Percentiles rank a stretch among this genome's conserved stretches.
These are phyloP conservation scores for Candida chauliodis DNA, from an alignment of 805 yeast species.

Conservation along the genomic window DNA sequence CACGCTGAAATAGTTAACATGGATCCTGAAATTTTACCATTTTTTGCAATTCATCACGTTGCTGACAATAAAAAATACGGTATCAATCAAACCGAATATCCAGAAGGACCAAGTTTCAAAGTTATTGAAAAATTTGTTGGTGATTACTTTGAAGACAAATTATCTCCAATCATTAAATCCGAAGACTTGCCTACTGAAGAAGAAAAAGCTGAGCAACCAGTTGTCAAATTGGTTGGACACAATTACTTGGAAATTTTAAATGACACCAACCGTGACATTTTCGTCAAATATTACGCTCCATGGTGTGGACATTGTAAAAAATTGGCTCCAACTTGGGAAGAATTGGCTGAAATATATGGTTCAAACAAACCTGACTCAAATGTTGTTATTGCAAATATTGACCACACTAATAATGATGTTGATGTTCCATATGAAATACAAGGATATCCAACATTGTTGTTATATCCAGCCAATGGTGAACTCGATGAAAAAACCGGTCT, in stretches of 20 bases:
- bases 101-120: slow-evolving; percentile 43
- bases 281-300: slow-evolving; percentile 93
- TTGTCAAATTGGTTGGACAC: slow-evolving; percentile 75
- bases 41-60: slow-evolving; percentile 81
- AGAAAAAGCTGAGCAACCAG: slow-evolving; percentile 55
- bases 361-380: slow-evolving; percentile 45
- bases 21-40: slow-evolving; percentile 76
- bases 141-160: slow-evolving; percentile 59
- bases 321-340: slow-evolving; percentile 84
- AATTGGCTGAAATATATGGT: slow-evolving; percentile 68
- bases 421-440: slow-evolving; percentile 60
- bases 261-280: slow-evolving; percentile 58
- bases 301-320: slow-evolving; percentile 98
- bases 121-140: slow-evolving; percentile 61
- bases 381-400: slow-evolving; percentile 79
- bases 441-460: slow-evolving; percentile 90
- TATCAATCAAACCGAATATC: slow-evolving; percentile 54
- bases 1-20: slow-evolving; percentile 86
- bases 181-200: slow-evolving; percentile 84
- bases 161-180: slow-evolving; percentile 73
- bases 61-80: slow-evolving; percentile 72
- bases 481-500: slow-evolving; percentile 40
- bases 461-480: slow-evolving; percentile 75
- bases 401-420: slow-evolving; percentile 88
- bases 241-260: slow-evolving; percentile 69